Evolutionary conservation across 169 alveolate species (phyloP), one percentile per base, ranked within the genome.

Genomic region (Ichthyophthirius multifiliis): DNA sequence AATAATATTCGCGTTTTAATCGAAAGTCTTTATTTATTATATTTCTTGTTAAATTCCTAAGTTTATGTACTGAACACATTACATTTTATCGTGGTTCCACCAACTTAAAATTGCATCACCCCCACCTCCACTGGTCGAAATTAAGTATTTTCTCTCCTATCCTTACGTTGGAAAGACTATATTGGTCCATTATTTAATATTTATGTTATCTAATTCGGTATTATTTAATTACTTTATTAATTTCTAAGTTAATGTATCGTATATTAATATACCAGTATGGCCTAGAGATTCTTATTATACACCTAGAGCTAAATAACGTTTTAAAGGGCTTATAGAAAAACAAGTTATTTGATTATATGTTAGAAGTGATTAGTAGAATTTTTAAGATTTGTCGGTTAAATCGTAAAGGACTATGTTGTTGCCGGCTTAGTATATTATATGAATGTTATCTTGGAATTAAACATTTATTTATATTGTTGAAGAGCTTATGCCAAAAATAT

Each of bases 71-170:
- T 41, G 34, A 3, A 67, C 15, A 20, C 39, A 35, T 41, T 67
- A 35, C 1, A 35, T 62, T 37, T 67, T 67, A 37, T 67, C 77
- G 5, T 55, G 71, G 64, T 62, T 37, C 55, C 46, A 37, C 77
- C 77, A 67, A 15, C 46, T 37, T 18, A 67, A 27, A 1, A 67
- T 30, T 9, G 48, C 92, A 67, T 37, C 82, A 89, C 73, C 87
- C 74, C 48, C 89, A 79, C 62, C 95, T 73, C 10, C 87, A 84
- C 73, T 91, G 92, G 18, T 76, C 64, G 32, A 94, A 92, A 10
- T 94, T 78, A 65, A 92, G 34, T 71, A 41, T 62, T 81, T 81
- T 10, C 76, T 67, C 73, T 81, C 86, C 16, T 65, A 63, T 27
- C 27, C 41, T 9, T 67, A 15, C n/a, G 86, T 48, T 18, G 78